Evolutionary conservation across 768 basidiomycete genomes (phyloP), one percentile per base, ranked within the genome.

Genomic region (Dioszegia aurantiaca): DNA sequence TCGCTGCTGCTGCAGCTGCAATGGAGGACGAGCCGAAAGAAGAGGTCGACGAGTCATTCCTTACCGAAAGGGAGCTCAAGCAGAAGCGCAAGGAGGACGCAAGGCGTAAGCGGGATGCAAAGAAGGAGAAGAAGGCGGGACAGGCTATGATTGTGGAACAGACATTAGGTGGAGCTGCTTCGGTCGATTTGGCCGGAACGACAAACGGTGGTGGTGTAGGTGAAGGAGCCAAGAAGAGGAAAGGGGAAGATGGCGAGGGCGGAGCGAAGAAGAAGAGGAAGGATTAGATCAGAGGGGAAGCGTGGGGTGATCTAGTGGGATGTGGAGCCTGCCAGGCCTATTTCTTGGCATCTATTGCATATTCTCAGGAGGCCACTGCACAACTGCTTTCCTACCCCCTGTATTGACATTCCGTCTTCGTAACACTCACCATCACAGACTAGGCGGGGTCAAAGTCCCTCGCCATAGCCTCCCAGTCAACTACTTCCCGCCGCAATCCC

Each of bases 191-290:
- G 12, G 41, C 23, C 4, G 48, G 8, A 48, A 46, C 58, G n/a
- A n/a, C n/a, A n/a, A n/a, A n/a, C n/a, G n/a, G n/a, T n/a, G n/a
- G n/a, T 49, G 54, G 43, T 54, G 66, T 62, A 49, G 61, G 43
- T 61, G 40, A 59, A 60, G 59, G 65, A 64, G 47, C 40, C 9
- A 65, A 59, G 44, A 68, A 60, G 55, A 68, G 53, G 60, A 70
- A 60, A 27, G 46, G 59, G 43, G 55, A 45, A 23, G 80, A 79
- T 45, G 63, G 77, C 24, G 72, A 78, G 45, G 74, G 72, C 49
- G 80, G 79, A 49, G 48, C 58, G 75, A 74, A 55, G 37, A 56
- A 40, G 55, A 53, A 40, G 37, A 14, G 39, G 23, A 53, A 53
- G 51, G 48, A 51, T 1, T 58, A 51, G 57, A 6, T 33, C 14